These are phyloP conservation scores for Sarocladium kiliense DNA, from an alignment of 2,329 filamentous ascomycete genomes.

Conservation along the genomic window DNA sequence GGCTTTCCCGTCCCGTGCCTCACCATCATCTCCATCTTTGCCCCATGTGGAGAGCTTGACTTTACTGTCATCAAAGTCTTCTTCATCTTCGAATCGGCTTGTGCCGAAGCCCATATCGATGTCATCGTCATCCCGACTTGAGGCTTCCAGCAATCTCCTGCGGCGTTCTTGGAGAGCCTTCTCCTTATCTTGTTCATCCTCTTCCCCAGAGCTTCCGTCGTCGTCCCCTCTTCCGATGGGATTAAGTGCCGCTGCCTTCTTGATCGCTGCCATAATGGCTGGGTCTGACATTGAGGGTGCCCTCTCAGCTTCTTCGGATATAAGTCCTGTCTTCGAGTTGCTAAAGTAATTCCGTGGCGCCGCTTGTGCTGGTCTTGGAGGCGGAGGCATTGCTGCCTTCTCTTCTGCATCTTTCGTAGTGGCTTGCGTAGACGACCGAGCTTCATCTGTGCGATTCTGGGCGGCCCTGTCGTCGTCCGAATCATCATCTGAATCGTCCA, in stretches of 20 bases:
- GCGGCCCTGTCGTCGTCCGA: constrained; percentile 34
- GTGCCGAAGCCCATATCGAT: constrained; percentile 93
- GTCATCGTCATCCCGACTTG: constrained; percentile 80
- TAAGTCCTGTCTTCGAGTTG: constrained; percentile 49
- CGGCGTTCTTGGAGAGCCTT: constrained; percentile 61
- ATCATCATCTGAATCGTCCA: constrained; percentile 44
- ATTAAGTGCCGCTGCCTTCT: constrained; percentile 70
- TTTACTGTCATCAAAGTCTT: constrained; percentile 66
- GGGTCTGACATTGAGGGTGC: constrained; percentile 64
- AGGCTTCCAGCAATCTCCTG: constrained; percentile 67
- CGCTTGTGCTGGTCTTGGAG: constrained; percentile 34
- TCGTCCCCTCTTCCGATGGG: constrained; percentile 35
- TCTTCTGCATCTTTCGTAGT: constrained; percentile 5
- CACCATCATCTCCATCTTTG: constrained; percentile 42
- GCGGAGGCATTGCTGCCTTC: constrained; percentile 37
- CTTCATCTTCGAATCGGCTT: constrained; percentile 81
- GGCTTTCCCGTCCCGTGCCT: constrained; percentile 38
- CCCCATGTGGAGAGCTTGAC: constrained; percentile 66
- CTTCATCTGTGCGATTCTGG: constrained; percentile 16
- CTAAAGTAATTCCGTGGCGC: constrained; percentile 57
- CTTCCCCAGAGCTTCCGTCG: constrained; percentile 18
- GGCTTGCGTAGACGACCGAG: constrained; percentile 8
- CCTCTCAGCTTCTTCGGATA: constrained; percentile 46
- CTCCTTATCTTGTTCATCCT: constrained; percentile 34
- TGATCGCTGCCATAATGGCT: constrained; percentile 75